These are phyloP conservation scores for Phytophthora chlamydospora DNA, from an alignment of 352 stramenopile species.

Conservation along the genomic window DNA sequence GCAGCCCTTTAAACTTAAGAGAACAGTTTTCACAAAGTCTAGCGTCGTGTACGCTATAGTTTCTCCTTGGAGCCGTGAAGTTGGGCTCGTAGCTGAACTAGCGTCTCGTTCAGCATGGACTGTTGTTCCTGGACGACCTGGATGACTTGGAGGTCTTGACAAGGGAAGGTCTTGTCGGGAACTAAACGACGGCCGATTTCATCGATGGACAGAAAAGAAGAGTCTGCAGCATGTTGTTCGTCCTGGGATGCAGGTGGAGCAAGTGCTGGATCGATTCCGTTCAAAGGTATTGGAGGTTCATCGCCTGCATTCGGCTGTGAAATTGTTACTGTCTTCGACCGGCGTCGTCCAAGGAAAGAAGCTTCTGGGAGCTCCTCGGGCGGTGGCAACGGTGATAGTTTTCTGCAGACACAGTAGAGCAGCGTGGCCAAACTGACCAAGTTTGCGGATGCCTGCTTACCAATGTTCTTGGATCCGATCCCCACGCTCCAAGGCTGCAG, in stretches of 20 bases:
- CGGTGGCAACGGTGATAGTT: conserved; percentile 51
- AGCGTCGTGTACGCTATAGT: too few relatives aligned
- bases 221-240: conserved; percentile 1
- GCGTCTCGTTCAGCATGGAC: conserved; percentile 9
- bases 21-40: conserved; percentile 25
- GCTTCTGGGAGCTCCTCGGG: conserved; percentile 6
- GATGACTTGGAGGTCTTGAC: conserved; percentile 26
- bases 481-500: conserved; percentile 55
- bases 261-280: background rate
- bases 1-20: conserved; percentile 14
- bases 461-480: conserved; percentile 37
- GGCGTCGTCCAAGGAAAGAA: conserved; percentile 17
- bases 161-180: conserved; percentile 37
- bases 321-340: conserved; percentile 12
- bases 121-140: conserved; percentile 41
- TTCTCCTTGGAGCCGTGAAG: conserved; percentile 13
- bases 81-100: conserved; percentile 16
- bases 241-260: conserved; percentile 1
- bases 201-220: conserved; percentile 36
- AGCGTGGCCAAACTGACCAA: conserved; percentile 55
- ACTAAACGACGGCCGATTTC: conserved; percentile 38
- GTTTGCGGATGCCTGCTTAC: conserved; percentile 39
- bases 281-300: background rate
- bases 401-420: conserved; percentile 53
- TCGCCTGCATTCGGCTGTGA: conserved; percentile 1